Base-by-base conservation (phyloP, 129 eudicot genomes). In the Tagetes erecta region DNA sequence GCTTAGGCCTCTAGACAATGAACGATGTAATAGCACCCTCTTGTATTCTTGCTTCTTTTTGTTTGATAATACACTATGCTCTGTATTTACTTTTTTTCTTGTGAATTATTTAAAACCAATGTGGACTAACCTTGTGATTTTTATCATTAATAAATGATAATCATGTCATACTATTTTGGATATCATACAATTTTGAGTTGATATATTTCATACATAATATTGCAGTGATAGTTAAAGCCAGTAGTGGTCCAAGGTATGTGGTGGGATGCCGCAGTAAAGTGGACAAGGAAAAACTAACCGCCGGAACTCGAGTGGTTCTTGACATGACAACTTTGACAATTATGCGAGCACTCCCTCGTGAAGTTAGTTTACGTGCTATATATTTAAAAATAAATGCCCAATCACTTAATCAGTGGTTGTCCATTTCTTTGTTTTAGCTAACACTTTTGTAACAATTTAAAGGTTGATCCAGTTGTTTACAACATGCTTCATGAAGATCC, bases 401-500 rank as follows among this genome's bases (percentile, higher is more conserved):
- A 30, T 31, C 37, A 50, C 8, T 46, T 33, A 63, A 60, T 37
- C 35, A 45, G 4, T 75, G 10, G 44, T 30, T 64, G 37, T 46
- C 8, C 72, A 64, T 67, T 51, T 52, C 7, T 59, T 57, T 39
- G 68, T 73, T 70, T 47, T 72, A 39, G 50, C 64, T 55, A 63
- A 49, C 67, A 11, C 40, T 45, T 34, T 47, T 39, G 30, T 39
- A 39, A 52, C 49, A 33, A 35, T 70, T 60, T 40, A 12, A 81
- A 92, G 98, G 99, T 95, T 6, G 97, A 95, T 84, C 99, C 99
- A 44, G 97, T 88, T 82, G 97, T 95, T 42, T 95, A 95, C 78
- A 95, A 88, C 76, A 91, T 95, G 97, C 92, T 91, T 76, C 97
- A 95, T 70, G 99, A 95, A 76, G 99, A 94, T 80, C 99, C 99